Evolutionary conservation across 2,329 filamentous ascomycete species (phyloP).

Genomic region (Chaetomiaceae sp.): DNA sequence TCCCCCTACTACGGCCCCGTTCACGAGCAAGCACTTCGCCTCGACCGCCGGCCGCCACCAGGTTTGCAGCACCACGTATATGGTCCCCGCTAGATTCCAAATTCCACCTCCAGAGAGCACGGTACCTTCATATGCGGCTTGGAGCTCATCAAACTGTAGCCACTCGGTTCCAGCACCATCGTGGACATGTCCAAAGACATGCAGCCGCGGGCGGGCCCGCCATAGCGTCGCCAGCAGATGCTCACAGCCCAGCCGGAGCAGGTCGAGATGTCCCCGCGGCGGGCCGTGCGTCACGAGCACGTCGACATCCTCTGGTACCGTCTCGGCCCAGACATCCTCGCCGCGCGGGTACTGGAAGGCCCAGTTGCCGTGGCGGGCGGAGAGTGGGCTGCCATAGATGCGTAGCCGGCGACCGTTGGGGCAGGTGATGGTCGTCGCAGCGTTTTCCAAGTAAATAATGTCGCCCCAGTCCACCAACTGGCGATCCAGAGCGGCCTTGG

Average conservation of each 20-base stretch:
- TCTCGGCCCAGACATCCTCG: constrained; percentile 12
- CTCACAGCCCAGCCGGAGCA: constrained; percentile 26
- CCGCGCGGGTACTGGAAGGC: constrained; percentile 38
- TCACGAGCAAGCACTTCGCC: constrained; percentile 19
- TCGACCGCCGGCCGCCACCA: constrained; percentile 1
- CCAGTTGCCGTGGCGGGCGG: constrained; percentile 34
- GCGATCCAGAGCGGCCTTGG: constrained; percentile 1
- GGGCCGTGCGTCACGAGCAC: constrained; percentile 33
- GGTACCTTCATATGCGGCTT: constrained; percentile 8
- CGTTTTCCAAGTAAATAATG: constrained; percentile 16
- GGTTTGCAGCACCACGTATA: background rate
- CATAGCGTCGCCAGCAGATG: constrained; percentile 30
- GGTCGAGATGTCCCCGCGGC: constrained; percentile 32
- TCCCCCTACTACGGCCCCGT: constrained; percentile 16
- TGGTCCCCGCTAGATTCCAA: constrained; percentile 11
- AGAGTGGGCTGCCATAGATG: constrained; percentile 35
- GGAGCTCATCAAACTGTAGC: constrained; percentile 14
- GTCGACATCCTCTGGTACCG: constrained; percentile 7
- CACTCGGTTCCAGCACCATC: constrained; percentile 22
- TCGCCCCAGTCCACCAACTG: constrained; percentile 15
- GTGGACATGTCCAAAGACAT: constrained; percentile 37
- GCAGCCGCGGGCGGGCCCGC: constrained; percentile 30
- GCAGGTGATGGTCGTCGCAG: constrained; percentile 23
- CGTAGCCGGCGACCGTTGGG: constrained; percentile 30
- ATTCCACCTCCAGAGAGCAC: constrained; percentile 8